Conservation (phyloP, 164 flowering plant genomes). For the Magnolia changhungtana region DNA sequence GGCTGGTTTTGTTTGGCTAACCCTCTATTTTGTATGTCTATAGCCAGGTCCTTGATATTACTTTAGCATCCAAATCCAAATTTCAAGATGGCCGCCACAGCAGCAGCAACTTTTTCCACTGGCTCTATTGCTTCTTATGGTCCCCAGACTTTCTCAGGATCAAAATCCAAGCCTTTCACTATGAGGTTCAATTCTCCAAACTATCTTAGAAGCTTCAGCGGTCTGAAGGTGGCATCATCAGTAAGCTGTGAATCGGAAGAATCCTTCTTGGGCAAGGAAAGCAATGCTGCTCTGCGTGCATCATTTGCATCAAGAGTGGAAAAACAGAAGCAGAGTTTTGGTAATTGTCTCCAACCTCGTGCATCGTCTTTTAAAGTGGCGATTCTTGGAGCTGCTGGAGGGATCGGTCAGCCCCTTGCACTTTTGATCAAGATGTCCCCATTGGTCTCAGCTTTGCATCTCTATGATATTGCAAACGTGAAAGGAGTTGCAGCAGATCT, state of each 20-base stretch:
- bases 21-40: background rate
- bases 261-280: constrained; percentile 10
- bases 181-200: constrained; percentile 5
- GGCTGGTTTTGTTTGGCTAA: background rate
- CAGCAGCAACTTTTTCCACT: background rate
- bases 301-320: background rate
- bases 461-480: constrained; percentile 22
- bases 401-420: constrained; percentile 18
- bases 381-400: constrained; percentile 13
- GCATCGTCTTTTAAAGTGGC: constrained; percentile 10
- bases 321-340: constrained; percentile 1
- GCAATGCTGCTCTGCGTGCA: constrained; percentile 5
- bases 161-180: constrained; percentile 1
- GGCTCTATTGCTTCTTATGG: background rate
- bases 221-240: constrained; percentile 2
- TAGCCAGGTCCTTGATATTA: background rate
- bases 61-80: background rate
- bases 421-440: constrained; percentile 22
- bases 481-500: constrained; percentile 26
- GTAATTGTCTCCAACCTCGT: background rate
- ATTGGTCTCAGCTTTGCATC: constrained; percentile 21
- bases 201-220: constrained; percentile 1
- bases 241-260: constrained; percentile 5
- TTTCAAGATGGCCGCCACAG: background rate
- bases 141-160: background rate